Percentiles rank a stretch among this genome's conserved stretches.
Conservation (phyloP, 2,329 filamentous ascomycete genomes). For the Fusarium sp. region DNA sequence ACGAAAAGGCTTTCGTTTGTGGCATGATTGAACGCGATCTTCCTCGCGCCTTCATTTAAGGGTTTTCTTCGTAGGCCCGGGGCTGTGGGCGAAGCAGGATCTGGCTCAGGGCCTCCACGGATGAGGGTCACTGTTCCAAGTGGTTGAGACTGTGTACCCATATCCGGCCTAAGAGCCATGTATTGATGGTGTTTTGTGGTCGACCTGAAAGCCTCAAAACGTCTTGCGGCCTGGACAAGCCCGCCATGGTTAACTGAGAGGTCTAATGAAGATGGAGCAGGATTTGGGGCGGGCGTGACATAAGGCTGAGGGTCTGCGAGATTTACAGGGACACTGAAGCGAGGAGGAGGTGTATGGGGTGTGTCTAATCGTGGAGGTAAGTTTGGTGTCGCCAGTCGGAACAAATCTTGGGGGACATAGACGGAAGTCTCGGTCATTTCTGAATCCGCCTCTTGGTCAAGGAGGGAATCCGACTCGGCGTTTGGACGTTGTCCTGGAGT, state of each 20-base stretch:
- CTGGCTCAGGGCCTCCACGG: constrained; percentile 35
- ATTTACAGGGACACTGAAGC: constrained; percentile 18
- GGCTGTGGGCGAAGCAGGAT: constrained; percentile 13
- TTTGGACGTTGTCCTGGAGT: constrained; percentile 13
- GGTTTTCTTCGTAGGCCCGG: constrained; percentile 41
- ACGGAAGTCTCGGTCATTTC: constrained; percentile 23
- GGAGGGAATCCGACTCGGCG: constrained; percentile 35
- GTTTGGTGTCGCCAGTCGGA: constrained; percentile 43
- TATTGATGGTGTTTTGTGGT: constrained; percentile 39
- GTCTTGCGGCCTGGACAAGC: constrained; percentile 40
- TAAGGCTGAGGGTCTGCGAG: constrained; percentile 17
- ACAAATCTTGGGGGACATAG: constrained; percentile 33
- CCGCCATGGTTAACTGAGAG: constrained; percentile 38
- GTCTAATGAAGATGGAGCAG: constrained; percentile 9
- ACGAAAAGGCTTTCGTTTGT: constrained; percentile 44
- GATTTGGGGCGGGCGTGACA: background rate
- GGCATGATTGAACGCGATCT: constrained; percentile 42
- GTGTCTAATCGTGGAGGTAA: constrained; percentile 43
- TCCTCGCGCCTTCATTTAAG: constrained; percentile 37
- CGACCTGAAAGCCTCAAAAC: constrained; percentile 40
- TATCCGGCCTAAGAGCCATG: constrained; percentile 35
- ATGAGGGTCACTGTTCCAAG: constrained; percentile 39
- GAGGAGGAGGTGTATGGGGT: constrained; percentile 35
- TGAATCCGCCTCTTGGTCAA: constrained; percentile 25
- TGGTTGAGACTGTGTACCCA: constrained; percentile 25